Conservation (phyloP, 2,329 filamentous ascomycete genomes). For the Aspergillus quadricinctus region DNA sequence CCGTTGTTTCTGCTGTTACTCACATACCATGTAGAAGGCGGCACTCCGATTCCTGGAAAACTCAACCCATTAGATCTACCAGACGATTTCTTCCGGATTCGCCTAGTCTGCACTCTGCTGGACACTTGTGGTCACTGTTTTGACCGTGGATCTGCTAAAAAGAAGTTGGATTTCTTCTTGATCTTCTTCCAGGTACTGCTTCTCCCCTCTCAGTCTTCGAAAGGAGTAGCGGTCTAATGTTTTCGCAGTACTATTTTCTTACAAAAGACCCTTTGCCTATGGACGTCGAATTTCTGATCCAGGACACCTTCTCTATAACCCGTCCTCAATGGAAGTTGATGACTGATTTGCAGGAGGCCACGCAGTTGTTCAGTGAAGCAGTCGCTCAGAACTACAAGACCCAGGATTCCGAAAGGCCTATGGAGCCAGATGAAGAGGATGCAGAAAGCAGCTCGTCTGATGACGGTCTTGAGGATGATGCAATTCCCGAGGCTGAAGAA, state of each 20-base stretch:
- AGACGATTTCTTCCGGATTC: conserved; percentile 94
- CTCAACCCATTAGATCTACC: conserved; percentile 77
- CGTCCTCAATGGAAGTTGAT: conserved; percentile 91
- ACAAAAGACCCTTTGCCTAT: conserved; percentile 87
- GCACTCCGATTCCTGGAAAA: conserved; percentile 73
- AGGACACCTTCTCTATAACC: conserved; percentile 81
- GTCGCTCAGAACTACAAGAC: conserved; percentile 84
- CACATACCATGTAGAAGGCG: conserved; percentile 51
- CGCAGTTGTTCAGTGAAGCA: conserved; percentile 78
- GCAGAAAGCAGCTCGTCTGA: conserved; percentile 69
- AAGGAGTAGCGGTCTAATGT: conserved; percentile 10
- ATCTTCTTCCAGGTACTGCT: conserved; percentile 78
- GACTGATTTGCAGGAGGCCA: conserved; percentile 74
- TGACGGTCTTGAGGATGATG: conserved; percentile 66
- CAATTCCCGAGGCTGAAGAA: conserved; percentile 52
- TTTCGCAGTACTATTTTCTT: conserved; percentile 79
- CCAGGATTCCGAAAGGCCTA: conserved; percentile 63
- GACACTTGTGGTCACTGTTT: conserved; percentile 97
- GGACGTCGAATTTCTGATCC: conserved; percentile 95
- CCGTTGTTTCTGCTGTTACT: neutral
- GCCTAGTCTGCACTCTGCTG: conserved; percentile 79
- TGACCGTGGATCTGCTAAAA: conserved; percentile 85
- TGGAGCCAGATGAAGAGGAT: conserved; percentile 71
- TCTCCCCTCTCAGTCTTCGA: neutral
- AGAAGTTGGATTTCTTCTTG: conserved; percentile 96